Conservation (phyloP, 495 filamentous ascomycete genomes). For the Penicillium argentinense region DNA sequence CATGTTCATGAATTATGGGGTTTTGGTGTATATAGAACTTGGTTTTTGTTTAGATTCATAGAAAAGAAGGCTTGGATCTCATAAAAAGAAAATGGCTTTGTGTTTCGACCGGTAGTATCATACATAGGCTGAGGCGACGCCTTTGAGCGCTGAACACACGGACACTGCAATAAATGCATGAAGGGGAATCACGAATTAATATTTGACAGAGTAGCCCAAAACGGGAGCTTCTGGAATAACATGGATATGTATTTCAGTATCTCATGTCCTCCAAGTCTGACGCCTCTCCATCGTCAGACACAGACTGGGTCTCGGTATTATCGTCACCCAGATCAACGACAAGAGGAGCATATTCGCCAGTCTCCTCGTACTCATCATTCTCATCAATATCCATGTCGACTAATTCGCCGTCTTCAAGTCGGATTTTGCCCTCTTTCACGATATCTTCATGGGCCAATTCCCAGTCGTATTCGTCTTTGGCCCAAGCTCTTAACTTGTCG, state of each 20-base stretch:
- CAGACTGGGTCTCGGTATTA: neutral
- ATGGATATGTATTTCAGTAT: conserved; percentile 10
- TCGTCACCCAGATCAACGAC: conserved; percentile 58
- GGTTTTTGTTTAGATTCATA: neutral
- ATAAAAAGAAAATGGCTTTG: too few species aligned
- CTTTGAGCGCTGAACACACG: too few species aligned
- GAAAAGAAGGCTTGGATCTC: too few species aligned
- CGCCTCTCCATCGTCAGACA: conserved; percentile 1
- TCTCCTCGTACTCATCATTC: conserved; percentile 78
- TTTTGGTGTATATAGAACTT: neutral
- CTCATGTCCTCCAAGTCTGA: conserved; percentile 11
- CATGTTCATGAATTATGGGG: conserved; percentile 2
- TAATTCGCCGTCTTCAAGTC: conserved; percentile 74
- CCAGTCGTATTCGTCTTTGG: conserved; percentile 63
- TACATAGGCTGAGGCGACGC: too few species aligned
- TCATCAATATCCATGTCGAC: conserved; percentile 76
- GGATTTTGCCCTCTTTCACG: conserved; percentile 62
- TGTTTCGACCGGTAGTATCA: too few species aligned
- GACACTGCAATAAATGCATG: too few species aligned
- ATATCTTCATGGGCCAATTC: conserved; percentile 55
- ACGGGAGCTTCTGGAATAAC: too few species aligned
- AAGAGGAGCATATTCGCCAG: conserved; percentile 81
- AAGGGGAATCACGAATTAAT: too few species aligned
- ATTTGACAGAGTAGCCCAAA: too few species aligned
- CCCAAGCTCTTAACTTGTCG: conserved; percentile 55